These are phyloP conservation scores for Simplicillium sp. DNA, from an alignment of 2,329 filamentous ascomycete genomes.

Conservation along the genomic window DNA sequence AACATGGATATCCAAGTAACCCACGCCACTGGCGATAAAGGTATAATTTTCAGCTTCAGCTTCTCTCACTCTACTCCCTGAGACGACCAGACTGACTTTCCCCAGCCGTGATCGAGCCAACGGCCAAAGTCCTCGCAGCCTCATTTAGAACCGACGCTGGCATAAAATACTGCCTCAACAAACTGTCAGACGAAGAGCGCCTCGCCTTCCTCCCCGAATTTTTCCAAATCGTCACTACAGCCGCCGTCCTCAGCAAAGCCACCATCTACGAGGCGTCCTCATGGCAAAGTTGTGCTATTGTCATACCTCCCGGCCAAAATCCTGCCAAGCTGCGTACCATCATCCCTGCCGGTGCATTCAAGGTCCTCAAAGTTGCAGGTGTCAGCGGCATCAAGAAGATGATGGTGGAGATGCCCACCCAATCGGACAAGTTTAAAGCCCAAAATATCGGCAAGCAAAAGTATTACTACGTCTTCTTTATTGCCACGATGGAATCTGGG, in stretches of 20 bases:
- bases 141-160: conserved; percentile 14
- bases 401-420: background rate
- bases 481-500: background rate
- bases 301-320: background rate
- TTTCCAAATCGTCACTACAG: background rate
- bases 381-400: background rate
- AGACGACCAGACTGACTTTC: too few relatives aligned
- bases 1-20: too few relatives aligned
- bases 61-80: too few relatives aligned
- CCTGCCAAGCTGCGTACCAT: background rate
- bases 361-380: background rate
- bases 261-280: conserved; percentile 1
- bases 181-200: background rate
- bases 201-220: too few relatives aligned
- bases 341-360: background rate
- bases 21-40: too few relatives aligned
- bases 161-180: background rate
- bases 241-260: background rate
- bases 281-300: background rate
- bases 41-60: too few relatives aligned
- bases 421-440: background rate
- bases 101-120: too few relatives aligned
- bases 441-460: background rate
- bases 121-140: too few relatives aligned
- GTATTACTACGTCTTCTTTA: background rate